Evolutionary conservation across 257 asterid species (phyloP), one percentile per base, ranked within the genome.

Genomic region (Striga asiatica): DNA sequence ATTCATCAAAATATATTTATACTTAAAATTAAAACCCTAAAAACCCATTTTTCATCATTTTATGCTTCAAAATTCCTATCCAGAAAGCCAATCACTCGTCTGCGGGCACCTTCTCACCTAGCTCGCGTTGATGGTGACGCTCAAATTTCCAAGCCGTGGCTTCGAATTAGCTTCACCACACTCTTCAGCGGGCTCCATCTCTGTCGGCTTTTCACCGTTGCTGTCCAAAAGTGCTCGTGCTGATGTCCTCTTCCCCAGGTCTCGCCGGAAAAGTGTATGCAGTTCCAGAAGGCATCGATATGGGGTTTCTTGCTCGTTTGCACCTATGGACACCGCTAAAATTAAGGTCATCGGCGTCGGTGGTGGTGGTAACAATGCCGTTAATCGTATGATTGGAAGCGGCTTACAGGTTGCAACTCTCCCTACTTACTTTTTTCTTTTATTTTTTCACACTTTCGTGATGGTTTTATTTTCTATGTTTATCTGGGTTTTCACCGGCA

Each of bases 341-440:
- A 91, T 91, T 82, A 87, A 91, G 80, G 98, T 91, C 42, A 54
- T 91, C 50, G 98, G 98, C 47, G 98, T 87, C 20, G 98, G 96
- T 24, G 98, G 98, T 10, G 98, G 96, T 19, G 96, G 98, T 23
- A 91, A 91, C 71, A 91, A 91, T 78, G 98, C 98, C 67, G 85
- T 87, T 68, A 91, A 91, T 68, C 93, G 96, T 67, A 91, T 91
- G 98, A 91, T 91, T 77, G 92, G 84, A 58, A 81, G 94, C 65
- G 98, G 98, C 60, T 80, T 91, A 54, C 85, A 80, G 79, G 96
- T 89, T 32, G 29, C 68, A 38, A 38, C 5, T 56, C 31, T n/a
- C n/a, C n/a, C n/a, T 3, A n/a, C 14, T 19, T 62, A 29, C 46
- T 24, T 34, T 20, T 20, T 13, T 9, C 0, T 10, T 24, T 12